phyloP scores from a whole-genome alignment of 768 basidiomycete genomes.

The Termitomyces heimii region DNA sequence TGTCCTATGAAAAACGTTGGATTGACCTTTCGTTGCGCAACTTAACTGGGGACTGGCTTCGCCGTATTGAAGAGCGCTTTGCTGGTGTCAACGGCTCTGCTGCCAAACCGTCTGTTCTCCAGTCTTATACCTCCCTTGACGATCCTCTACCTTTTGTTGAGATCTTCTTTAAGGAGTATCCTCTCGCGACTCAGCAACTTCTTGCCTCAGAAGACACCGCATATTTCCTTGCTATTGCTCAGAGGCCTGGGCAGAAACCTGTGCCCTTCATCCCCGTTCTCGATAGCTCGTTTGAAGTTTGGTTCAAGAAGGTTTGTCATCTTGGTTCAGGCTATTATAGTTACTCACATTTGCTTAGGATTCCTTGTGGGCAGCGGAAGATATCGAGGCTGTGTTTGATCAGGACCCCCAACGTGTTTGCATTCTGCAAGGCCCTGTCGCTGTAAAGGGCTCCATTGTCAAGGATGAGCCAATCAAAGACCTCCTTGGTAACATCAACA shows the following conservation, averaged over 20 bases:
- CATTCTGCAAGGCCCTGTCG: slow-evolving; percentile 95
- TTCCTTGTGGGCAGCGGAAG: slow-evolving; percentile 96
- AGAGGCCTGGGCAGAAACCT: slow-evolving; percentile 96
- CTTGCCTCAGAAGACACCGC: slow-evolving; percentile 91
- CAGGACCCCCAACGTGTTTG: slow-evolving; percentile 98
- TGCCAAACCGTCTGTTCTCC: slow-evolving; percentile 76
- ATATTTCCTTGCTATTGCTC: slow-evolving; percentile 93
- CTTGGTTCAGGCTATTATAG: neutral
- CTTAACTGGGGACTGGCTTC: slow-evolving; percentile 93
- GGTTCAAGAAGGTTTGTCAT: slow-evolving; percentile 91
- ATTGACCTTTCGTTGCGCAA: slow-evolving; percentile 89
- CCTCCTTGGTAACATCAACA: slow-evolving; percentile 83
- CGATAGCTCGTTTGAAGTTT: slow-evolving; percentile 90
- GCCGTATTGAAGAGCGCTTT: slow-evolving; percentile 93
- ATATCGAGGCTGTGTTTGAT: slow-evolving; percentile 98
- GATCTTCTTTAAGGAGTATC: slow-evolving; percentile 81
- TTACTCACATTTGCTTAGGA: slow-evolving; percentile 43
- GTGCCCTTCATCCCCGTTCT: slow-evolving; percentile 97
- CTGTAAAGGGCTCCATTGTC: slow-evolving; percentile 77
- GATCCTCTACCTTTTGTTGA: slow-evolving; percentile 74
- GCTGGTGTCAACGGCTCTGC: slow-evolving; percentile 78
- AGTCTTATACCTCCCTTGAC: slow-evolving; percentile 80
- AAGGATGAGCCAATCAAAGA: slow-evolving; percentile 96
- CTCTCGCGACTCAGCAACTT: slow-evolving; percentile 76
- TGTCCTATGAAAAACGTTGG: slow-evolving; percentile 89